A percentile compares a stretch with the other conserved stretches of the same genome.
Conservation (phyloP, 2,329 filamentous ascomycete genomes). For the Hymenotorrendiella dingleyae region DNA sequence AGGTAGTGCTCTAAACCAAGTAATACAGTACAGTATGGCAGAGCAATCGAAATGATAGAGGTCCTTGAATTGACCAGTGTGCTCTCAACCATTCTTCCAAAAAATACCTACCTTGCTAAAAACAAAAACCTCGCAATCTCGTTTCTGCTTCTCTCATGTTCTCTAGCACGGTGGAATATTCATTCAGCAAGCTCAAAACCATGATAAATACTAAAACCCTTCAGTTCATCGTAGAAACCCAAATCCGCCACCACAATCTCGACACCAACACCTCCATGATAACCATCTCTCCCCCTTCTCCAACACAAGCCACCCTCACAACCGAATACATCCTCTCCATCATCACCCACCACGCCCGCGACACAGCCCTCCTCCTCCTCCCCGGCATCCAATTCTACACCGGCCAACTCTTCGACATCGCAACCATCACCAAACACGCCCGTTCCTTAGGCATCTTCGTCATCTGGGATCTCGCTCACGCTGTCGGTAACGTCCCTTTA, state of each 20-base stretch:
- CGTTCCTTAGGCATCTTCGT: slow-evolving; percentile 60
- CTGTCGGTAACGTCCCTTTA: slow-evolving; percentile 69
- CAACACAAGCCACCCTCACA: slow-evolving; percentile 47
- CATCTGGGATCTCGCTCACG: slow-evolving; percentile 78
- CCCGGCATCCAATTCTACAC: slow-evolving; percentile 79
- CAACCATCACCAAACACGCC: slow-evolving; percentile 64
- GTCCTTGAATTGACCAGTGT: too few species aligned
- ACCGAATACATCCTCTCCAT: slow-evolving; percentile 61
- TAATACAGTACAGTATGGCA: too few species aligned
- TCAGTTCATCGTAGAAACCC: slow-evolving; percentile 71
- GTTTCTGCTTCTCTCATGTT: too few species aligned
- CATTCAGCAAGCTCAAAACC: too few species aligned
- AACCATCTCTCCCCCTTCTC: slow-evolving; percentile 52
- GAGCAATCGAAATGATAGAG: too few species aligned
- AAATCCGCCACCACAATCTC: slow-evolving; percentile 63
- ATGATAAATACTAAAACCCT: slow-evolving; percentile 20
- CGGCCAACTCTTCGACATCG: slow-evolving; percentile 70
- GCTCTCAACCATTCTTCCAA: too few species aligned
- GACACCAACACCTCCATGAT: slow-evolving; percentile 61
- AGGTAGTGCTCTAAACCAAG: too few species aligned
- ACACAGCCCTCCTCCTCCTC: slow-evolving; percentile 65
- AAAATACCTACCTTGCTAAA: too few species aligned
- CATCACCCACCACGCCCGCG: slow-evolving; percentile 60
- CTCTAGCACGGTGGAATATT: too few species aligned
- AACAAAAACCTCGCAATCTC: too few species aligned